Evolutionary conservation across 2,329 filamentous ascomycete genomes (phyloP), one percentile per base, ranked within the genome.

Genomic region (Venturia pyrina): DNA sequence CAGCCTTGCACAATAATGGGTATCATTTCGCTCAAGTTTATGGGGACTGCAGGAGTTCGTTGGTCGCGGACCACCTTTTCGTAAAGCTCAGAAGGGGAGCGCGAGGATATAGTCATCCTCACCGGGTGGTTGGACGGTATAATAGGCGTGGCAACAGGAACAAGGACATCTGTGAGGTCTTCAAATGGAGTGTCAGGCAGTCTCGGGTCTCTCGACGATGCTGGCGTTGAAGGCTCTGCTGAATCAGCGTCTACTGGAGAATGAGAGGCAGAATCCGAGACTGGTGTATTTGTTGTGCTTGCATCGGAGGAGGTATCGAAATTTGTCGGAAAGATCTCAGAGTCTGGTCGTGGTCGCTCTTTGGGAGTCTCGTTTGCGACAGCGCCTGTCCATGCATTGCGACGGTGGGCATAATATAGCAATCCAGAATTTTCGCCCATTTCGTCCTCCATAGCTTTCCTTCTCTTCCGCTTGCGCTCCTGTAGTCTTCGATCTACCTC

Each of bases 371-470:
- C 72, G 64, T 73, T 75, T 13, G 80, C 82, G 68, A 83, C 84
- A 41, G 91, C 93, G 41, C 89, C 88, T 0, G 92, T 93, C 93
- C 93, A 98, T 7, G 86, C 87, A 77, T 96, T 87, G 62, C 93
- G 84, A 67, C 90, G 82, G 40, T 87, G 85, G 67, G 87, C 84
- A 77, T 91, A 98, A 74, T 89, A 89, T n/a, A 87, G 84, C 66
- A 97, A 75, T 0, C 93, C 93, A 46, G 88, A 81, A 71, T 97
- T 98, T 87, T 89, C 96, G 8, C 67, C 66, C 76, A 79, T 78
- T 68, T 82, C 80, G 40, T 73, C 72, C 65, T 78, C 75, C 62
- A 80, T 67, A 15, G 71, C 70, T 61, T 71, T 68, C 63, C 73
- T 70, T 50, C 78, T 72, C 68, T 76, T 75, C 63, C 74, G 71